Conservation (phyloP, 352 stramenopile species). For the Albugo laibachii region DNA sequence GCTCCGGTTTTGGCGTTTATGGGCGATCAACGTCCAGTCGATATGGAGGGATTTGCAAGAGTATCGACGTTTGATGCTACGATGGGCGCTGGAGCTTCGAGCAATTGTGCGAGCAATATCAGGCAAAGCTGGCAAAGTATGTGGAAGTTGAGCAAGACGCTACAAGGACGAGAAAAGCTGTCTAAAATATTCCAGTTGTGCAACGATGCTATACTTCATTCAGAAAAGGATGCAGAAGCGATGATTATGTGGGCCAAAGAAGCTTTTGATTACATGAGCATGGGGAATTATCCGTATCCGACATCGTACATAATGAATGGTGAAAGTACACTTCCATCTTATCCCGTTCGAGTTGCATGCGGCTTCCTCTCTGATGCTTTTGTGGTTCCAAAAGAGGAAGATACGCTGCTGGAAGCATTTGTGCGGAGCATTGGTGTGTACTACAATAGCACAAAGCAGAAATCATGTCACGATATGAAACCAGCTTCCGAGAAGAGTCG, state of each 20-base stretch:
- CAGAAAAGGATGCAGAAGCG: conserved; percentile 19
- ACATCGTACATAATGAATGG: conserved; percentile 89
- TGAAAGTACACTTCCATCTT: conserved; percentile 68
- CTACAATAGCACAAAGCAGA: conserved; percentile 47
- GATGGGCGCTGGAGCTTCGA: conserved; percentile 28
- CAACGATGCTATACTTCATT: conserved; percentile 18
- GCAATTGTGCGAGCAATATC: conserved; percentile 64
- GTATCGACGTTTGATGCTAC: conserved; percentile 47
- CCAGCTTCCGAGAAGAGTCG: conserved; percentile 32
- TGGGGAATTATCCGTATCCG: conserved; percentile 93
- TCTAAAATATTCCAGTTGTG: conserved; percentile 29
- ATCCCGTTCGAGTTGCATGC: conserved; percentile 78
- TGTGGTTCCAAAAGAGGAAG: conserved; percentile 10
- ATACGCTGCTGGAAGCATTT: conserved; percentile 26
- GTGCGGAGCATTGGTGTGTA: conserved; percentile 40
- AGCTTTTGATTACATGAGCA: conserved; percentile 85
- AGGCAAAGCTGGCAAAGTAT: conserved; percentile 40
- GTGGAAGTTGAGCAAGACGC: conserved; percentile 20
- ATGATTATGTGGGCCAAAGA: conserved; percentile 50
- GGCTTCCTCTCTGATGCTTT: conserved; percentile 24
- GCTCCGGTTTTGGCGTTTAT: conserved; percentile 76
- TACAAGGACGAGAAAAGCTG: conserved; percentile 22
- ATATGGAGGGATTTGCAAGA: conserved; percentile 41
- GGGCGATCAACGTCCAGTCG: conserved; percentile 27
- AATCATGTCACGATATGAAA: conserved; percentile 28